Percentiles rank a stretch among this genome's conserved stretches.
phyloP scores from a whole-genome alignment of 345 rosid species.

The Citrus glauca region DNA sequence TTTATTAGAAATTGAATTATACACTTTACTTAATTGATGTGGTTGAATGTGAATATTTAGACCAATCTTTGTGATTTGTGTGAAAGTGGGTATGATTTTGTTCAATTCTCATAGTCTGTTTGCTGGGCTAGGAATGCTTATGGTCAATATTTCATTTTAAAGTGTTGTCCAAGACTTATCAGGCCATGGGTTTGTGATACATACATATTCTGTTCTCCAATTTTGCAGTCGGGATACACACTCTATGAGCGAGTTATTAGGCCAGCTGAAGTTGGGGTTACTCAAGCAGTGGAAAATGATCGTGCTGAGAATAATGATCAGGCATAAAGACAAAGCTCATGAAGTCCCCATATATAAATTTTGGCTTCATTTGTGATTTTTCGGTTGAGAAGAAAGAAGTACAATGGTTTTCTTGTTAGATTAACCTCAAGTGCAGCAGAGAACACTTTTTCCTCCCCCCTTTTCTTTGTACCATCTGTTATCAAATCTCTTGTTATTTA shows the following conservation, averaged over 20 bases:
- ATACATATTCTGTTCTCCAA: not conserved
- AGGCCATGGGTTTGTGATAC: not conserved
- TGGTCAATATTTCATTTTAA: not conserved
- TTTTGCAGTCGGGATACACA: constrained; percentile 71
- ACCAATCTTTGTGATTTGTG: not conserved
- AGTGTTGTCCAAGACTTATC: not conserved
- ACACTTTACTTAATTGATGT: not conserved
- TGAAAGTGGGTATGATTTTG: not conserved
- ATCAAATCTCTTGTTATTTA: not conserved
- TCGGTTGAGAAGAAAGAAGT: not conserved
- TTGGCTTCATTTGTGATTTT: constrained; percentile 8
- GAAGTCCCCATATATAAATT: not conserved
- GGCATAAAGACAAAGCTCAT: constrained; percentile 25
- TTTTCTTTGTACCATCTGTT: not conserved
- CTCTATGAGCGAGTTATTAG: constrained; percentile 77
- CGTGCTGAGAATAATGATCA: constrained; percentile 21
- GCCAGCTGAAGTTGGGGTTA: constrained; percentile 96
- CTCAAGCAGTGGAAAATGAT: constrained; percentile 41
- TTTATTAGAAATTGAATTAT: not conserved
- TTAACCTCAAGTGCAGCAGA: constrained; percentile 7
- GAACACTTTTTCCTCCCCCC: not conserved
- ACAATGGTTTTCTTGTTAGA: constrained; percentile 9
- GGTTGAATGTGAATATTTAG: not conserved
- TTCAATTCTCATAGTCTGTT: not conserved
- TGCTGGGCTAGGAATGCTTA: not conserved